These are phyloP conservation scores for Eucalyptus regnans DNA, from an alignment of 345 rosid genomes.

Conservation along the genomic window DNA sequence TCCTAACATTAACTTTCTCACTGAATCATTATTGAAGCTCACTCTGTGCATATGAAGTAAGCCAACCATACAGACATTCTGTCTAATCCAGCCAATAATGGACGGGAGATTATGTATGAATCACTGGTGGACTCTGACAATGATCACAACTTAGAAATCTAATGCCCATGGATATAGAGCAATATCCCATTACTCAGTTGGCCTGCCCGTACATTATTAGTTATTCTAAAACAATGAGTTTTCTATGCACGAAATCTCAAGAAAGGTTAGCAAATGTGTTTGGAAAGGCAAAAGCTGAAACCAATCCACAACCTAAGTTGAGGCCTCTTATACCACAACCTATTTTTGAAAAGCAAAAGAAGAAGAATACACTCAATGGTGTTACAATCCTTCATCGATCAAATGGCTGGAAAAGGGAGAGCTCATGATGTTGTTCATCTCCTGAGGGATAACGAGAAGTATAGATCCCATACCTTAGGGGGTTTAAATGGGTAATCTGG, in stretches of 20 bases:
- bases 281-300: not conserved
- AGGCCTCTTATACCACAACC: not conserved
- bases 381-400: not conserved
- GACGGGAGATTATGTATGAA: not conserved
- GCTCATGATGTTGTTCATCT: not conserved
- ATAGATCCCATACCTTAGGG: conserved; percentile 9
- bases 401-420: not conserved
- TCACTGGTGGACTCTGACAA: not conserved
- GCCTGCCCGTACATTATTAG: not conserved
- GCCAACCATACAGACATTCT: not conserved
- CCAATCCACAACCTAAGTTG: not conserved
- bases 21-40: not conserved
- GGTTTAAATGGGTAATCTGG: conserved; percentile 27
- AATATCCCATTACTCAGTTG: not conserved
- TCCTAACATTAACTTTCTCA: not conserved
- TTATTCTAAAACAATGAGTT: not conserved
- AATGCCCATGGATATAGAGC: not conserved
- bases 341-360: not conserved
- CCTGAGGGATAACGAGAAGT: not conserved
- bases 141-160: not conserved
- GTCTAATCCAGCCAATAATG: not conserved
- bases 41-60: not conserved
- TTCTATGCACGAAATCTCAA: not conserved
- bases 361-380: not conserved
- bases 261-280: not conserved